These are phyloP conservation scores for Fusarium virguliforme DNA, from an alignment of 2,329 filamentous ascomycete species.

Conservation along the genomic window DNA sequence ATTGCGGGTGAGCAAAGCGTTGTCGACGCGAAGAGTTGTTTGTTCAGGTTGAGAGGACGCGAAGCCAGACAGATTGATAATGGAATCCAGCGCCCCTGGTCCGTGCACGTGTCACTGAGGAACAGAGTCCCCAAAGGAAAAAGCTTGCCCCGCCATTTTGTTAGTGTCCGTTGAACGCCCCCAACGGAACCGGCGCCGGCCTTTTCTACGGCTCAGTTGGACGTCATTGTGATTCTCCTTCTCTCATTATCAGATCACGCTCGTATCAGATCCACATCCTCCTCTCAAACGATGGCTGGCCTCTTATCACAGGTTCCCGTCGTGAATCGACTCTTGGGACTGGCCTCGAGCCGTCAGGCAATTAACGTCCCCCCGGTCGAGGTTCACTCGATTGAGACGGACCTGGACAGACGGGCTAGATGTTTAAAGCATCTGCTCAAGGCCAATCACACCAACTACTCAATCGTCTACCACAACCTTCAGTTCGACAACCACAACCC, in stretches of 20 bases:
- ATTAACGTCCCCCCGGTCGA: constrained; percentile 78
- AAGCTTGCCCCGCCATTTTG: constrained; percentile 47
- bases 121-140: constrained; percentile 41
- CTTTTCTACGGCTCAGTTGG: constrained; percentile 33
- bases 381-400: constrained; percentile 84
- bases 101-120: constrained; percentile 43
- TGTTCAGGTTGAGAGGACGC: constrained; percentile 16
- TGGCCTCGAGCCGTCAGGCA: constrained; percentile 51
- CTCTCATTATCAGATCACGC: constrained; percentile 30
- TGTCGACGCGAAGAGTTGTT: constrained; percentile 9
- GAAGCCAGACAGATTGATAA: constrained; percentile 31
- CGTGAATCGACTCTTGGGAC: constrained; percentile 50
- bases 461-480: constrained; percentile 83
- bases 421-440: constrained; percentile 92
- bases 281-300: constrained; percentile 52
- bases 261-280: constrained; percentile 14
- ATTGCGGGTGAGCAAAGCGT: constrained; percentile 28
- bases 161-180: constrained; percentile 47
- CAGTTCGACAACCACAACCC: constrained; percentile 87
- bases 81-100: constrained; percentile 27
- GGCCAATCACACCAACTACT: constrained; percentile 92
- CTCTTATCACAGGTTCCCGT: constrained; percentile 56
- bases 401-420: constrained; percentile 82
- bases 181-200: constrained; percentile 45
- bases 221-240: constrained; percentile 46